Evolutionary conservation across 2,329 filamentous ascomycete genomes (phyloP).

Genomic region (Cephalotrichum gorgonifer): DNA sequence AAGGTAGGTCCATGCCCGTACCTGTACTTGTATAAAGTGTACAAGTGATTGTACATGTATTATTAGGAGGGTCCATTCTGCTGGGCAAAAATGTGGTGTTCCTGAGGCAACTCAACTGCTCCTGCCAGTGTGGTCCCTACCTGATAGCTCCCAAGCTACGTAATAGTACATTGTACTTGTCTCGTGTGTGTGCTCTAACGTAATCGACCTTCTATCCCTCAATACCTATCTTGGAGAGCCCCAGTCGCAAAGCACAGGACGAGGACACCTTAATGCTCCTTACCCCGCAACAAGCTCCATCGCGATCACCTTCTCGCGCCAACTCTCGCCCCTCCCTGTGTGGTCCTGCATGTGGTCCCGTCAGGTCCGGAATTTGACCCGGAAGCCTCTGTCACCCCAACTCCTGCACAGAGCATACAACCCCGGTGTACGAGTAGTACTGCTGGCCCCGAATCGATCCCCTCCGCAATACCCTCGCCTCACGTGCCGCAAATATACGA

Average conservation of each 20-base stretch:
- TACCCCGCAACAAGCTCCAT: background rate
- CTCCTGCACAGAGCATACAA: background rate
- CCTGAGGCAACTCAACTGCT: too few relatives aligned
- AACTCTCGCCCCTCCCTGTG: background rate
- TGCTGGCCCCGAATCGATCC: background rate
- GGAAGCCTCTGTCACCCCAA: background rate
- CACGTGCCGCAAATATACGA: background rate
- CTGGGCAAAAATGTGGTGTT: too few relatives aligned
- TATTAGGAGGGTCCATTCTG: too few relatives aligned
- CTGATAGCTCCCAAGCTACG: too few relatives aligned
- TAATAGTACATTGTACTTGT: too few relatives aligned
- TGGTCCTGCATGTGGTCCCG: background rate
- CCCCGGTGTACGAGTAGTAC: background rate
- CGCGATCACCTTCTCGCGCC: background rate
- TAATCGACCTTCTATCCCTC: too few relatives aligned
- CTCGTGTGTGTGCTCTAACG: too few relatives aligned
- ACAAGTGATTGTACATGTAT: too few relatives aligned
- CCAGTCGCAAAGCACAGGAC: too few relatives aligned
- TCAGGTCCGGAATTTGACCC: background rate
- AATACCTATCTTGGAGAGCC: too few relatives aligned
- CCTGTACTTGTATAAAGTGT: background rate
- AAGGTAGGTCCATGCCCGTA: background rate
- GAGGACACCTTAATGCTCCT: background rate
- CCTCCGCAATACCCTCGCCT: background rate
- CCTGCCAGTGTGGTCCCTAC: too few relatives aligned